A percentile compares a stretch with the other conserved stretches of the same genome.
Conservation (phyloP, 1,139 yeast genomes). For the Blastobotrys capitulatus region DNA sequence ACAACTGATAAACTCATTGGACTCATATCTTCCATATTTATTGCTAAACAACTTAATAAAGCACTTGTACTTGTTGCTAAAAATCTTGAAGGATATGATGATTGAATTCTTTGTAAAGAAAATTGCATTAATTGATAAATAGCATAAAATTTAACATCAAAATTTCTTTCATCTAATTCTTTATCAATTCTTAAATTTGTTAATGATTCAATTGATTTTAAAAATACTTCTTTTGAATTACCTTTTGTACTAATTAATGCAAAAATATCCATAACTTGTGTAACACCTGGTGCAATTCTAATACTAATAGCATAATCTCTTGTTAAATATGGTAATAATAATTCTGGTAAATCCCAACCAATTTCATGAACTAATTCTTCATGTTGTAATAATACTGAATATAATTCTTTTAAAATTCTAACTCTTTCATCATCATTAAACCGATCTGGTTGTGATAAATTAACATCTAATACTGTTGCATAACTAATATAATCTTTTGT, state of each 20-base stretch:
- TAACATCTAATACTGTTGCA: slow-evolving; percentile 62
- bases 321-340: slow-evolving; percentile 41
- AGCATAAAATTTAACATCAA: slow-evolving; percentile 57
- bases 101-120: slow-evolving; percentile 46
- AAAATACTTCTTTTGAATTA: slow-evolving; percentile 71
- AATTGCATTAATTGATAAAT: slow-evolving; percentile 55
- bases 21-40: slow-evolving; percentile 35
- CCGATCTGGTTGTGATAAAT: slow-evolving; percentile 45
- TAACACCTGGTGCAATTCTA: slow-evolving; percentile 22
- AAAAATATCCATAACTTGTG: slow-evolving; percentile 45
- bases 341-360: slow-evolving; percentile 83
- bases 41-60: slow-evolving; percentile 44
- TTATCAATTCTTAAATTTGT: slow-evolving; percentile 27
- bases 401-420: slow-evolving; percentile 38
- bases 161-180: slow-evolving; percentile 34
- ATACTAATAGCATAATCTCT: slow-evolving; percentile 19
- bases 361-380: slow-evolving; percentile 54
- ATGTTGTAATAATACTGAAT: slow-evolving; percentile 37
- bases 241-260: slow-evolving; percentile 58
- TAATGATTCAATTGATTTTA: slow-evolving; percentile 63
- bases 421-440: slow-evolving; percentile 49
- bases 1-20: slow-evolving; percentile 41
- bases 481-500: slow-evolving; percentile 60
- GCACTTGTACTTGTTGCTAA: slow-evolving; percentile 60
- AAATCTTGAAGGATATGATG: slow-evolving; percentile 66